Base-by-base conservation (phyloP, 495 filamentous ascomycete species). In the Emericellopsis terricola region DNA sequence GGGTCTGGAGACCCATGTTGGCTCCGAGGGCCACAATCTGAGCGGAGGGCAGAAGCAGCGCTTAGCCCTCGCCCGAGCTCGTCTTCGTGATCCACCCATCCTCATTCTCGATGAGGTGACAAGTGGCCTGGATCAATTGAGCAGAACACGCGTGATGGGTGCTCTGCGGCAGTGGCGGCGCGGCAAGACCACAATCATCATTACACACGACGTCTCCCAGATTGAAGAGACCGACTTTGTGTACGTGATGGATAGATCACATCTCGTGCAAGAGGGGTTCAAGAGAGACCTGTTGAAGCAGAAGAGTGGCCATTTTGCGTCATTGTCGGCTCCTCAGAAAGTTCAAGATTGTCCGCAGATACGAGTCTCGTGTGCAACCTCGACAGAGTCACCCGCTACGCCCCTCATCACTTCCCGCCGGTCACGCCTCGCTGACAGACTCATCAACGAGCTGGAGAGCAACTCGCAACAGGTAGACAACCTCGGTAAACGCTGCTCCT, bases 31-130 rank as follows among this genome's bases (percentile, higher is more conserved):
- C 1, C 71, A 62, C 33, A 60, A 69, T 18, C 59, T 94, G 37
- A 91, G 82, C 43, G 87, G 89, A 11, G 89, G 89, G 5, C 86
- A 97, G 49, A 68, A 65, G 33, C 82, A 91, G 46, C 54, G 80
- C 34, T 56, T 86, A 13, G 76, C 78, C 13, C 65, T 91, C 31
- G 81, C 82, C 8, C 54, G 82, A 39, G 76, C 81, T 2, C 73
- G 68, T 36, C 49, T 97, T 1, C 69, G 83, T 27, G 71, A 96
- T 41, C 71, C 85, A 0, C 75, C 81, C 2, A 71, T 94, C 7
- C 53, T 97, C 16, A 77, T 97, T 27, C 64, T 97, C 13, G 89
- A 96, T 45, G 87, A 96, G 45, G 71, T 84, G 2, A 93, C 84
- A 0, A 78, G 76, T 49, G 78, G 82, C 5, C 53, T 96, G 15